phyloP scores from a whole-genome alignment of 2,329 filamentous ascomycete genomes.

The Colletotrichum cereale region DNA sequence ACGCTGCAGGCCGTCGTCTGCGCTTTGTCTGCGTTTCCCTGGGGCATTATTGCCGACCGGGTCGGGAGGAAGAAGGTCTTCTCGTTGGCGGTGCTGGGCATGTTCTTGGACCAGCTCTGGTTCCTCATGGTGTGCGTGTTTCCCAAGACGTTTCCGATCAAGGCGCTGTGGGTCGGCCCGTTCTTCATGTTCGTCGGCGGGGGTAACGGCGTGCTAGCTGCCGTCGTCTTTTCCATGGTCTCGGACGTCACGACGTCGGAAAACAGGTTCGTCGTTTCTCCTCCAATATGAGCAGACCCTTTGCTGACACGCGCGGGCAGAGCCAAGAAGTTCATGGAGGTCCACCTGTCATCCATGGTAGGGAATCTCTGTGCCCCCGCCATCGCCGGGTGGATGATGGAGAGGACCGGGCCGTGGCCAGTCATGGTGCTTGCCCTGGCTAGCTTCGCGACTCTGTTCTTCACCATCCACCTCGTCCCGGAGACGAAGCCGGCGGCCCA shows the following conservation, averaged over 20 bases:
- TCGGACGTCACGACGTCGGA: slow-evolving; percentile 53
- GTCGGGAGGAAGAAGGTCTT: slow-evolving; percentile 54
- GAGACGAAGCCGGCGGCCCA: slow-evolving; percentile 45
- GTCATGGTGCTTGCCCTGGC: slow-evolving; percentile 16
- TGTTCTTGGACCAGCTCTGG: slow-evolving; percentile 46
- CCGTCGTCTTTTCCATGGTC: slow-evolving; percentile 51
- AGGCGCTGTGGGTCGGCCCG: slow-evolving; percentile 51
- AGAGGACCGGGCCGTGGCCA: slow-evolving; percentile 47
- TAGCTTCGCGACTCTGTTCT: slow-evolving; percentile 25
- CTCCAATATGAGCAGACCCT: not conserved
- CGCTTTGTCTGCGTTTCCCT: slow-evolving; percentile 50
- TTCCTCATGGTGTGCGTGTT: slow-evolving; percentile 51
- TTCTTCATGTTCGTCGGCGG: slow-evolving; percentile 52
- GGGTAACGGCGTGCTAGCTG: slow-evolving; percentile 49
- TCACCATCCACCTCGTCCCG: slow-evolving; percentile 45
- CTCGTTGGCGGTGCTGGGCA: slow-evolving; percentile 47
- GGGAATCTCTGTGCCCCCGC: slow-evolving; percentile 54
- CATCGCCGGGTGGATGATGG: slow-evolving; percentile 53
- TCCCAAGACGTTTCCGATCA: slow-evolving; percentile 47
- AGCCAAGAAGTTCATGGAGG: slow-evolving; percentile 51
- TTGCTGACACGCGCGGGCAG: slow-evolving; percentile 42
- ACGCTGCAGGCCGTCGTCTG: slow-evolving; percentile 49
- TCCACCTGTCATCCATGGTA: slow-evolving; percentile 47
- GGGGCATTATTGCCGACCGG: slow-evolving; percentile 54
- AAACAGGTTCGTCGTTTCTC: slow-evolving; percentile 47